Evolutionary conservation across 2,329 filamentous ascomycete species (phyloP).

Genomic region (Fonsecaea nubica): DNA sequence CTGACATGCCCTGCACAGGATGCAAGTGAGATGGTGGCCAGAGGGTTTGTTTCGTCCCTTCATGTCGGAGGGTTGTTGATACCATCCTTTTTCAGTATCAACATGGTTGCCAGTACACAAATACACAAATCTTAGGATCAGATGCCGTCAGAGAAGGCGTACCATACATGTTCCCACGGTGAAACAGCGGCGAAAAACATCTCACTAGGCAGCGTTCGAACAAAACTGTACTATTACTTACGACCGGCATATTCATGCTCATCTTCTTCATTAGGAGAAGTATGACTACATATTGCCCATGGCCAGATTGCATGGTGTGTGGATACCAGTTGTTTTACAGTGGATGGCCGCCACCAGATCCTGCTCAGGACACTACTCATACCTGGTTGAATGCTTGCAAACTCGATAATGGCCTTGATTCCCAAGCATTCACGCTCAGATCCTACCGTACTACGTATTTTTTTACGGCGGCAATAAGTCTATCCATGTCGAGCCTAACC

Average conservation of each 20-base stretch:
- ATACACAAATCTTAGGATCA: neutral
- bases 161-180: neutral
- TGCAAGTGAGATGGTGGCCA: neutral
- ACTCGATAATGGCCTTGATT: neutral
- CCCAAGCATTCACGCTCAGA: neutral
- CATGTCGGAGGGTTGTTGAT: neutral
- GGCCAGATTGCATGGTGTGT: neutral
- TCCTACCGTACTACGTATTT: neutral
- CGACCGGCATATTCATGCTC: neutral
- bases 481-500: neutral
- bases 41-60: neutral
- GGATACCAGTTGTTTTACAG: neutral
- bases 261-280: neutral
- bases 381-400: neutral
- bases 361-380: neutral
- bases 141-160: neutral
- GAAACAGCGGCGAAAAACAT: neutral
- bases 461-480: neutral
- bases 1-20: neutral
- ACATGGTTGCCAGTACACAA: neutral
- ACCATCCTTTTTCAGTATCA: neutral
- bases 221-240: neutral
- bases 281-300: neutral
- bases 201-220: neutral
- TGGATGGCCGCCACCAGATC: constrained; percentile 2